Conservation (phyloP, 148 eudicot genomes). For the Camellia sinensis region DNA sequence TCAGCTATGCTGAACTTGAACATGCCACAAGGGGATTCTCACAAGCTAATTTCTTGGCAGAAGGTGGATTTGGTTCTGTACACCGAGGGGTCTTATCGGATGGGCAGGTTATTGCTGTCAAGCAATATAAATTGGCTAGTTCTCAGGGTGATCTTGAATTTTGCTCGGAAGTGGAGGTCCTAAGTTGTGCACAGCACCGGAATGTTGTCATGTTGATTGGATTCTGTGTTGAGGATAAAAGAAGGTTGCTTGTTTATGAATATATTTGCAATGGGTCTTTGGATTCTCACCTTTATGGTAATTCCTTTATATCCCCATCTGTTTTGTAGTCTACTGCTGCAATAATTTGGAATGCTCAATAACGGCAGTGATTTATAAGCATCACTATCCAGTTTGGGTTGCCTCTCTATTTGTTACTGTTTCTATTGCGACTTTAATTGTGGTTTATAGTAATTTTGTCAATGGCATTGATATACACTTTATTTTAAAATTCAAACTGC, state of each 20-base stretch:
- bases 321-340: background rate
- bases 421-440: background rate
- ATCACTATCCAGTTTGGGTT: background rate
- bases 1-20: constrained; percentile 62
- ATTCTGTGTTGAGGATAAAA: constrained; percentile 66
- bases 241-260: constrained; percentile 79
- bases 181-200: constrained; percentile 94
- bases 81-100: constrained; percentile 67
- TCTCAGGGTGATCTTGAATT: constrained; percentile 84
- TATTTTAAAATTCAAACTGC: background rate
- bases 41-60: constrained; percentile 62
- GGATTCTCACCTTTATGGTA: constrained; percentile 89
- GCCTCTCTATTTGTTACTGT: background rate
- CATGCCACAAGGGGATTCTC: constrained; percentile 74
- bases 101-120: constrained; percentile 77
- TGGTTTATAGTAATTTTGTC: background rate
- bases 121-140: constrained; percentile 79
- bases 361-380: background rate
- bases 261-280: constrained; percentile 81
- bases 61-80: constrained; percentile 90
- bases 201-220: constrained; percentile 87
- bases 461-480: background rate
- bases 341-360: constrained; percentile 1
- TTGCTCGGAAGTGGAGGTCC: constrained; percentile 81
- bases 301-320: background rate